A percentile compares a stretch with the other conserved stretches of the same genome.
Conservation (phyloP, 2,329 filamentous ascomycete species). For the Grosmannia serpens region DNA sequence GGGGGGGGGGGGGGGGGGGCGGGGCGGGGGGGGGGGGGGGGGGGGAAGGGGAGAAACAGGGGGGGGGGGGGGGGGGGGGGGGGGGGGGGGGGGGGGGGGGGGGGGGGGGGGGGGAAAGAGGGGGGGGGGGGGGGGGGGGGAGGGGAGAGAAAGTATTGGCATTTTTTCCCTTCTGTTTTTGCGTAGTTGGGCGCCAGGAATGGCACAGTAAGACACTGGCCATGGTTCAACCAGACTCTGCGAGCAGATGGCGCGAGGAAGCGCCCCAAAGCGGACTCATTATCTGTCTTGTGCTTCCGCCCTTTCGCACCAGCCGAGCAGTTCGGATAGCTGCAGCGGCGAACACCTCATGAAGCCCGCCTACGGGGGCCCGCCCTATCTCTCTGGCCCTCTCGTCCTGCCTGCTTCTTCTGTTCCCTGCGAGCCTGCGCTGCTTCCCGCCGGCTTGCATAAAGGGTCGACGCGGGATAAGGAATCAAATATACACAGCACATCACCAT, state of each 20-base stretch:
- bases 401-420: not conserved
- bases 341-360: slow-evolving; percentile 5
- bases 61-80: too few relatives aligned
- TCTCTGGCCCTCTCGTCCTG: not conserved
- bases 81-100: not conserved
- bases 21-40: not conserved
- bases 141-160: not conserved
- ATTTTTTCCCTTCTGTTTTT: not conserved
- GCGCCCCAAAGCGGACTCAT: not conserved
- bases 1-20: too few relatives aligned
- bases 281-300: not conserved
- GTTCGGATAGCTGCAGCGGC: slow-evolving; percentile 10
- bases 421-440: not conserved
- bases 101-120: not conserved
- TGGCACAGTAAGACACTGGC: not conserved
- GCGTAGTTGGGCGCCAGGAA: not conserved
- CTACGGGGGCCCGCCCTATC: not conserved
- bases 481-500: not conserved
- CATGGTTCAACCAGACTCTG: not conserved
- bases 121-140: not conserved
- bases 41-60: not conserved
- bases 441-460: not conserved
- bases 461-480: not conserved
- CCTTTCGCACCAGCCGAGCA: slow-evolving; percentile 1
- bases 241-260: not conserved